Evolutionary conservation across 192 early-diverging fungal species (phyloP).

Genomic region (Umbelopsis vinacea): DNA sequence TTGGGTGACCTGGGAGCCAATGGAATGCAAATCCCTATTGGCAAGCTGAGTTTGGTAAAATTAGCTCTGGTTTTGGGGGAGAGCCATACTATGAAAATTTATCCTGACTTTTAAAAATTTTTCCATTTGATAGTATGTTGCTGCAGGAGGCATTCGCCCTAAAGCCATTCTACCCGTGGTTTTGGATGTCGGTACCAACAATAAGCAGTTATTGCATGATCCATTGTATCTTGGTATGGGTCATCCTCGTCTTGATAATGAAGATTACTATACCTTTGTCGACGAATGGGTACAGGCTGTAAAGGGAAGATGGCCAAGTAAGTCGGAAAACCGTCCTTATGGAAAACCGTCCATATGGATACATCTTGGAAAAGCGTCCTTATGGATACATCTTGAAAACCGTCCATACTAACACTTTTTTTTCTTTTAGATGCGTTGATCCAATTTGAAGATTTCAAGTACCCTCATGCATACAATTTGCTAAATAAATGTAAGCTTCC

Average conservation of each 20-base stretch:
- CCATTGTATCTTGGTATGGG: slow-evolving; percentile 46
- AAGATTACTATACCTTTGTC: slow-evolving; percentile 55
- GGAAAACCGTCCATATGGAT: no score
- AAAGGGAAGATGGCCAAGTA: slow-evolving; percentile 59
- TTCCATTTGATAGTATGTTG: slow-evolving; percentile 37
- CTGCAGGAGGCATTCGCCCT: slow-evolving; percentile 46
- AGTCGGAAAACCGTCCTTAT: no score
- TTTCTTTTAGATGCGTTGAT: slow-evolving; percentile 41
- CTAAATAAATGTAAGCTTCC: slow-evolving; percentile 40
- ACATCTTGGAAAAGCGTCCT: no score
- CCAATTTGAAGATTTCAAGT: slow-evolving; percentile 48
- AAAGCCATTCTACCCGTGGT: slow-evolving; percentile 43
- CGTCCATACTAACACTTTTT: neutral
- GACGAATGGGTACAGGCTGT: slow-evolving; percentile 61
- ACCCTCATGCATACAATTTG: slow-evolving; percentile 44
- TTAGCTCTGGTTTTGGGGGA: neutral
- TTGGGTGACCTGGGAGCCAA: slow-evolving; percentile 44
- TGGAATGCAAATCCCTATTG: slow-evolving; percentile 47
- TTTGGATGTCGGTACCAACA: slow-evolving; percentile 45
- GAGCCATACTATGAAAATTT: neutral
- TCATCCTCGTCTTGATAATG: slow-evolving; percentile 38
- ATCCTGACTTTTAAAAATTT: neutral
- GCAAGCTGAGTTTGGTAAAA: slow-evolving; percentile 46
- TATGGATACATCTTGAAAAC: no score
- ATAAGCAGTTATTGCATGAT: slow-evolving; percentile 38